These are phyloP conservation scores for Ensete ventricosum DNA, from an alignment of 176 grass and related monocot species.

Conservation along the genomic window DNA sequence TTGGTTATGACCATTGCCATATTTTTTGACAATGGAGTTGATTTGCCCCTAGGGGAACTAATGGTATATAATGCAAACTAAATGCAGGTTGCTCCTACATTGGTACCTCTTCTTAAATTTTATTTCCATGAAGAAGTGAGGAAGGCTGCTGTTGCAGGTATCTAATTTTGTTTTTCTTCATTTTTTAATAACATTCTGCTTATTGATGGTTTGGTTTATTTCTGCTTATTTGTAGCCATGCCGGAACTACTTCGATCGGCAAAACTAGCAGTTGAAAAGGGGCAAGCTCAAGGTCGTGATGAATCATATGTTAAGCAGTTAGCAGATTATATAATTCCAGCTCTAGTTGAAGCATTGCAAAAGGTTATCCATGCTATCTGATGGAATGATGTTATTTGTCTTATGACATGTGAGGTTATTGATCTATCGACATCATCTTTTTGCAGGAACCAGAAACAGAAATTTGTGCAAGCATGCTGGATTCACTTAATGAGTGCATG, in stretches of 20 bases:
- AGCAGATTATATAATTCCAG: constrained; percentile 93
- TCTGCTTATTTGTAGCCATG: constrained; percentile 58
- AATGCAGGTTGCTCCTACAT: constrained; percentile 78
- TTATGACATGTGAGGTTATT: background rate
- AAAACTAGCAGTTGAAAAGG: constrained; percentile 91
- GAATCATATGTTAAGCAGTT: constrained; percentile 91
- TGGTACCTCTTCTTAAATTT: constrained; percentile 95
- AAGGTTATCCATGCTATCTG: constrained; percentile 37
- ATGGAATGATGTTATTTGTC: background rate
- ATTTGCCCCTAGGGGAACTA: background rate
- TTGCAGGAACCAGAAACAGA: constrained; percentile 89
- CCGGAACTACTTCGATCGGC: constrained; percentile 86
- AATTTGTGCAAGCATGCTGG: constrained; percentile 85
- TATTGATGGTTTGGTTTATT: constrained; percentile 7
- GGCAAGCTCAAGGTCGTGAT: constrained; percentile 72
- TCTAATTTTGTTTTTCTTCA: constrained; percentile 6
- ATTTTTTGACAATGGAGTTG: background rate
- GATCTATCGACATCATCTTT: background rate
- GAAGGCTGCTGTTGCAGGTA: constrained; percentile 96
- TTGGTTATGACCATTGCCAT: constrained; percentile 20
- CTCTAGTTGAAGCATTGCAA: constrained; percentile 91
- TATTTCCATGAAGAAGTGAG: constrained; percentile 99
- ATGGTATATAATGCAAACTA: constrained; percentile 20
- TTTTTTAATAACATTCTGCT: background rate
- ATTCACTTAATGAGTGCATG: constrained; percentile 93